A percentile compares a stretch with the other conserved stretches of the same genome.
These are phyloP conservation scores for Aschersonia sp. DNA, from an alignment of 2,329 filamentous ascomycete genomes.

Conservation along the genomic window DNA sequence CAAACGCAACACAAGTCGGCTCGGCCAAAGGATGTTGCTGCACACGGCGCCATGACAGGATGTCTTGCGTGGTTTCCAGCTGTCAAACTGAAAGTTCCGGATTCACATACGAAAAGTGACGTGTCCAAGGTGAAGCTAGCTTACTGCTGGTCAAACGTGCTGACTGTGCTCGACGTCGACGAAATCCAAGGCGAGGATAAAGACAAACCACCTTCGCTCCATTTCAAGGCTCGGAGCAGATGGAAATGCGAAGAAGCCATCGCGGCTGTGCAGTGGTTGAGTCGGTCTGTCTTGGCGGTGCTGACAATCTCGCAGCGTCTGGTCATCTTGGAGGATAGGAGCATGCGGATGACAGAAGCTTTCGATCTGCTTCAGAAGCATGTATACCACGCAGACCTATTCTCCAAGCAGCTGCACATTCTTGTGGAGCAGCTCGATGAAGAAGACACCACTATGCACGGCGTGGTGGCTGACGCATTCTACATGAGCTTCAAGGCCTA, in stretches of 20 bases:
- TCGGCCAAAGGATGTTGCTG: constrained; percentile 77
- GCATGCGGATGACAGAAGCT: constrained; percentile 81
- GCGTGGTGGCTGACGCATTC: constrained; percentile 91
- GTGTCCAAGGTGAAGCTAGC: constrained; percentile 75
- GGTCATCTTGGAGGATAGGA: constrained; percentile 80
- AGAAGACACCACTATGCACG: constrained; percentile 78
- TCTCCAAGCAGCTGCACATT: constrained; percentile 70
- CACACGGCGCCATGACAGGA: constrained; percentile 83
- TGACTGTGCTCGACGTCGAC: constrained; percentile 82
- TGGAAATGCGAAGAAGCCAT: constrained; percentile 95
- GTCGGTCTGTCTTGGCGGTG: constrained; percentile 78
- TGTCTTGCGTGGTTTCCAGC: constrained; percentile 96
- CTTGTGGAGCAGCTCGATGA: constrained; percentile 84
- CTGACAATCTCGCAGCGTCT: constrained; percentile 89
- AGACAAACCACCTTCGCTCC: constrained; percentile 64
- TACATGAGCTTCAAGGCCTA: constrained; percentile 96
- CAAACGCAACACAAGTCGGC: constrained; percentile 93
- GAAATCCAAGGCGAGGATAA: constrained; percentile 53
- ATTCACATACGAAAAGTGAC: constrained; percentile 50
- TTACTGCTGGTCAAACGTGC: constrained; percentile 97
- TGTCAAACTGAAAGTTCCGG: constrained; percentile 72
- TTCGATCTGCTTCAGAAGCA: constrained; percentile 87
- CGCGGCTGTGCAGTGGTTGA: constrained; percentile 93
- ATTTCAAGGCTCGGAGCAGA: constrained; percentile 68
- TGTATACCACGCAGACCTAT: constrained; percentile 82